Evolutionary conservation across 2,329 filamentous ascomycete genomes (phyloP).

Genomic region (Colletotrichum sublineola): DNA sequence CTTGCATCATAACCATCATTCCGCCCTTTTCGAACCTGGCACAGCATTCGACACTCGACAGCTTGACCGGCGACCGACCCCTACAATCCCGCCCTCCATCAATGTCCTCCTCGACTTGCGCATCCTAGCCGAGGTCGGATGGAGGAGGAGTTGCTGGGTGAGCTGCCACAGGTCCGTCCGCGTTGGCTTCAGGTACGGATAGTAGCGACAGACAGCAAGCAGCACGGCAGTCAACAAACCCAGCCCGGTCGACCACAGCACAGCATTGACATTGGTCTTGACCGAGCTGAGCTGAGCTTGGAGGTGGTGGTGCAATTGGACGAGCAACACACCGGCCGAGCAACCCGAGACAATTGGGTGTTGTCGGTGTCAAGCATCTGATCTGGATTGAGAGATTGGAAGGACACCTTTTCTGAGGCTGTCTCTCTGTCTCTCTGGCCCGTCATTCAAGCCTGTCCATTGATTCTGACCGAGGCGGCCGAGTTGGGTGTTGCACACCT

Average conservation of each 20-base stretch:
- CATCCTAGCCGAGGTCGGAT: conserved; percentile 37
- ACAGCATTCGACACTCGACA: conserved; percentile 20
- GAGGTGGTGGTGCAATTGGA: conserved; percentile 9
- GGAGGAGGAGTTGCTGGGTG: conserved; percentile 47
- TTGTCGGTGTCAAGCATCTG: neutral
- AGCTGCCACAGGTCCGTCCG: conserved; percentile 58
- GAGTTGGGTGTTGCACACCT: neutral
- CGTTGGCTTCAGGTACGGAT: conserved; percentile 40
- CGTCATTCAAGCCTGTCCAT: neutral
- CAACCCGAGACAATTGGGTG: conserved; percentile 34
- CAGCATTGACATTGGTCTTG: conserved; percentile 14
- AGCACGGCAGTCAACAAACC: conserved; percentile 8
- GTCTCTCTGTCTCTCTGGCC: conserved; percentile 1
- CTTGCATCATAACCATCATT: conserved; percentile 21
- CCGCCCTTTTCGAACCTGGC: conserved; percentile 6
- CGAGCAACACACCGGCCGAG: conserved; percentile 26
- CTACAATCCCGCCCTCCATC: conserved; percentile 16
- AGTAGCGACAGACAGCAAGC: conserved; percentile 26
- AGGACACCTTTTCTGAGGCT: conserved; percentile 11
- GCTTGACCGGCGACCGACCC: neutral
- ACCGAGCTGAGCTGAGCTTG: conserved; percentile 1
- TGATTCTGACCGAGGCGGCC: neutral
- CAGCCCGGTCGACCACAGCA: conserved; percentile 16
- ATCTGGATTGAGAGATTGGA: conserved; percentile 12
- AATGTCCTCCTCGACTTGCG: conserved; percentile 35